Conservation (phyloP, 2,329 filamentous ascomycete genomes). For the Beauveria brongniartii region DNA sequence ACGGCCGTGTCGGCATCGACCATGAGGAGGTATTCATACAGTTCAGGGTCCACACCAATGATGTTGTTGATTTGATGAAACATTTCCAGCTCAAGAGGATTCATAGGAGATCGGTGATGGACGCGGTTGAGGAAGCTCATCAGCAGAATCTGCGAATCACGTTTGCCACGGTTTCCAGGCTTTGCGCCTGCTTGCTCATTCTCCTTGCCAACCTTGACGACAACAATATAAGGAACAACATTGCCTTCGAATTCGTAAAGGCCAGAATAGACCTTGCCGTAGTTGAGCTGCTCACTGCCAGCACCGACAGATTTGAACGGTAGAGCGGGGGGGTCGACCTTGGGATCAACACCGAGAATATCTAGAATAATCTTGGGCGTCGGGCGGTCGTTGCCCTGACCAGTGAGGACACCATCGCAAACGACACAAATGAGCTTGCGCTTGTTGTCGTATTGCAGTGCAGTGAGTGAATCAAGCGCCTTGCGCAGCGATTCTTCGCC, state of each 20-base stretch:
- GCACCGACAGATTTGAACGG: constrained; percentile 89
- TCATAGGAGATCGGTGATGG: constrained; percentile 90
- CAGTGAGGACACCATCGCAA: constrained; percentile 95
- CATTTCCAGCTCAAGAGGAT: constrained; percentile 90
- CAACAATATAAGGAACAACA: constrained; percentile 89
- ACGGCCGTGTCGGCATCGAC: constrained; percentile 96
- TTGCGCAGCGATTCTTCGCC: constrained; percentile 92
- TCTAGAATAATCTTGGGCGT: constrained; percentile 97
- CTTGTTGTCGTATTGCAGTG: constrained; percentile 96
- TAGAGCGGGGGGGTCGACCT: constrained; percentile 87
- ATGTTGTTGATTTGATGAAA: constrained; percentile 99
- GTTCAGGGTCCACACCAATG: constrained; percentile 92
- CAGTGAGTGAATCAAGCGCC: constrained; percentile 87
- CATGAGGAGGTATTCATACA: constrained; percentile 97
- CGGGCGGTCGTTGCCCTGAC: constrained; percentile 89
- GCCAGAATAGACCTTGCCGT: constrained; percentile 96
- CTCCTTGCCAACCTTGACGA: constrained; percentile 96
- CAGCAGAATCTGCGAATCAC: constrained; percentile 90
- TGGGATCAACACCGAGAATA: constrained; percentile 93
- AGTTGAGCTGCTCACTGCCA: constrained; percentile 89
- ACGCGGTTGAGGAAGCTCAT: constrained; percentile 98
- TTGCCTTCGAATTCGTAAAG: constrained; percentile 97
- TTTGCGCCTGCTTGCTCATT: constrained; percentile 86
- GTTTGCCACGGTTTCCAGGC: constrained; percentile 96
- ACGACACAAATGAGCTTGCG: constrained; percentile 93